A percentile compares a stretch with the other conserved stretches of the same genome.
phyloP scores from a whole-genome alignment of 768 basidiomycete species.

The Boletus fagicola region DNA sequence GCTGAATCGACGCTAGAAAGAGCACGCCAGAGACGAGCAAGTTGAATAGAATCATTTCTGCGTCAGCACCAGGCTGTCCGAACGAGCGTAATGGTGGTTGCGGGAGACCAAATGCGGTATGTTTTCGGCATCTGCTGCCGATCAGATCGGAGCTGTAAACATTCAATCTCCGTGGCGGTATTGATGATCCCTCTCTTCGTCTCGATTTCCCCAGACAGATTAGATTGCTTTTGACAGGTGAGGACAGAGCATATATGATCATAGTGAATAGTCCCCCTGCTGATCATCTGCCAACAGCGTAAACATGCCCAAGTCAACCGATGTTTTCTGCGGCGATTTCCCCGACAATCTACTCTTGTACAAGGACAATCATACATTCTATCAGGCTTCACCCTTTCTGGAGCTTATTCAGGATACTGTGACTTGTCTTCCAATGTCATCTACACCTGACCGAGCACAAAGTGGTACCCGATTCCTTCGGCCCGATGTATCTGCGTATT shows the following conservation, averaged over 20 bases:
- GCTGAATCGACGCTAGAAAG: conserved; percentile 34
- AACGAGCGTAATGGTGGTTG: conserved; percentile 1
- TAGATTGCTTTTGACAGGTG: conserved; percentile 19
- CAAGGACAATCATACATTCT: conserved; percentile 7
- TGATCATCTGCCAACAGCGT: conserved; percentile 3
- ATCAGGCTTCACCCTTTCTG: conserved; percentile 2
- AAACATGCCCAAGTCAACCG: neutral
- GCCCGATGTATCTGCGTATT: neutral
- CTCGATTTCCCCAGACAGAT: conserved; percentile 1
- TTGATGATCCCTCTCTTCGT: neutral
- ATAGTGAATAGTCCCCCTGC: neutral
- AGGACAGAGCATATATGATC: neutral
- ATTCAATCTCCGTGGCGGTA: conserved; percentile 16
- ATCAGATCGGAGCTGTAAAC: conserved; percentile 13
- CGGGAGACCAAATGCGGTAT: neutral
- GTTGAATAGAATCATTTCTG: conserved; percentile 23
- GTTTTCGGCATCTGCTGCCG: conserved; percentile 26
- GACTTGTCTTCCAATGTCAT: conserved; percentile 4
- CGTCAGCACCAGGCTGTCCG: neutral
- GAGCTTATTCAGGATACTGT: neutral
- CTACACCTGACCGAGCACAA: conserved; percentile 16
- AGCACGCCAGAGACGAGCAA: conserved; percentile 22
- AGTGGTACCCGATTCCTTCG: neutral
- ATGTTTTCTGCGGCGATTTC: conserved; percentile 9
- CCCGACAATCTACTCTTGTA: conserved; percentile 6